A percentile compares a stretch with the other conserved stretches of the same genome.
Conservation (phyloP, 1,284 basidiomycete species). For the Caloboletus firmus region DNA sequence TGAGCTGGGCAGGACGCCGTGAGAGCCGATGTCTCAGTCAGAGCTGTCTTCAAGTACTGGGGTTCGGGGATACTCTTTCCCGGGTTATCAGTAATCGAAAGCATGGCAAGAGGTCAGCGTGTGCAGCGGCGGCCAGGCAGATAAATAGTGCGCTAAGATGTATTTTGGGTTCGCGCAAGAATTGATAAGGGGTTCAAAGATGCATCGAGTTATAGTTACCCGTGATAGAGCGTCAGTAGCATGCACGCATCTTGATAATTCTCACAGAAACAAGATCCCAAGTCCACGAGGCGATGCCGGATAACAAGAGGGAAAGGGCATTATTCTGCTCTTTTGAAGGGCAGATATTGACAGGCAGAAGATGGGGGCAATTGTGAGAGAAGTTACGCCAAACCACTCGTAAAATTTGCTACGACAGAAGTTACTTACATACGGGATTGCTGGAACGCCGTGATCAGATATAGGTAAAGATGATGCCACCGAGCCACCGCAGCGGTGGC, state of each 20-base stretch:
- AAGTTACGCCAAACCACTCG: no score
- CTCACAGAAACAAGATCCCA: not conserved
- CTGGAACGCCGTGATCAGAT: not conserved
- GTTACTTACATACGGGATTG: not conserved
- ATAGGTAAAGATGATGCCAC: not conserved
- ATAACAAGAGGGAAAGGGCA: not conserved
- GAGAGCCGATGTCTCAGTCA: not conserved
- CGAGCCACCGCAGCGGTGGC: not conserved
- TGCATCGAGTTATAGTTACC: slow-evolving; percentile 2
- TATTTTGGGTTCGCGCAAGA: not conserved
- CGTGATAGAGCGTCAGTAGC: not conserved
- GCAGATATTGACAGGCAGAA: not conserved
- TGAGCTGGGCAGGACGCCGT: not conserved
- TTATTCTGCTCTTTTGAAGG: not conserved
- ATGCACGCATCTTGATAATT: not conserved
- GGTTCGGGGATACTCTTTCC: slow-evolving; percentile 3
- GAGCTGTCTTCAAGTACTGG: slow-evolving; percentile 11
- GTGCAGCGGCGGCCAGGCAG: not conserved
- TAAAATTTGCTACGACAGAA: not conserved
- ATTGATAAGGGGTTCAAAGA: slow-evolving; percentile 4
- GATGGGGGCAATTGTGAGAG: not conserved
- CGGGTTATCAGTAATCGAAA: slow-evolving; percentile 10
- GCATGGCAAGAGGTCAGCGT: slow-evolving; percentile 14
- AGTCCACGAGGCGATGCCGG: not conserved
- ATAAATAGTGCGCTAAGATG: not conserved